Evolutionary conservation across 129 eudicot genomes (phyloP).

Genomic region (Escallonia rubra): DNA sequence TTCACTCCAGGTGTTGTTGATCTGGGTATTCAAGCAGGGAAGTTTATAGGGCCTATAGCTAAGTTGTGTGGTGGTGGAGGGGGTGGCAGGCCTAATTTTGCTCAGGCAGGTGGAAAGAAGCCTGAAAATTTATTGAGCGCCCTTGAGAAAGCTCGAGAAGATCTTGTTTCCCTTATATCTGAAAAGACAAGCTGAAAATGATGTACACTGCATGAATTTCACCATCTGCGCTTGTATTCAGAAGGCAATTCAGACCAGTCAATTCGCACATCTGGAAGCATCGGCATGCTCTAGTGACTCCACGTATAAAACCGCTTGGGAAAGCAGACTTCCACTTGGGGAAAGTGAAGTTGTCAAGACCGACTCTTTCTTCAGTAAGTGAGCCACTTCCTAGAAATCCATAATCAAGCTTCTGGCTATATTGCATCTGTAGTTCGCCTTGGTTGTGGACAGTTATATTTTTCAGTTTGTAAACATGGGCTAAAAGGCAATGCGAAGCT

Average conservation of each 20-base stretch:
- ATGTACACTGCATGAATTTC: background rate
- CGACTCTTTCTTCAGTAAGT: too few species aligned
- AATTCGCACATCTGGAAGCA: background rate
- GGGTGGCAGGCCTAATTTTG: constrained; percentile 89
- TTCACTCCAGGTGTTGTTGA: constrained; percentile 81
- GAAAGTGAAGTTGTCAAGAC: too few species aligned
- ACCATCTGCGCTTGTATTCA: background rate
- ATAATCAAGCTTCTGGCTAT: too few species aligned
- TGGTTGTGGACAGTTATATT: background rate
- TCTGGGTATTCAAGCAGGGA: constrained; percentile 87
- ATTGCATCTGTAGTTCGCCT: background rate
- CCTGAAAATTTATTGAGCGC: constrained; percentile 75
- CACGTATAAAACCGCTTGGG: background rate
- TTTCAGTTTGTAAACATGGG: background rate
- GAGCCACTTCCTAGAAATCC: too few species aligned
- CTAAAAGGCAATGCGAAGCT: too few species aligned
- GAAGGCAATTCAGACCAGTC: background rate
- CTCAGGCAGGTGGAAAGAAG: constrained; percentile 97
- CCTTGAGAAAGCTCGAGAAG: constrained; percentile 68
- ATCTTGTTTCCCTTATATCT: constrained; percentile 51
- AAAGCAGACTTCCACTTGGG: background rate
- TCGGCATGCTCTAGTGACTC: background rate
- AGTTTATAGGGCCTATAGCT: constrained; percentile 88
- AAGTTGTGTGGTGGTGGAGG: constrained; percentile 97
- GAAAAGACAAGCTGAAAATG: constrained; percentile 41